Evolutionary conservation across 2,329 filamentous ascomycete genomes (phyloP), one percentile per base, ranked within the genome.

Genomic region (Penicillium sp.): DNA sequence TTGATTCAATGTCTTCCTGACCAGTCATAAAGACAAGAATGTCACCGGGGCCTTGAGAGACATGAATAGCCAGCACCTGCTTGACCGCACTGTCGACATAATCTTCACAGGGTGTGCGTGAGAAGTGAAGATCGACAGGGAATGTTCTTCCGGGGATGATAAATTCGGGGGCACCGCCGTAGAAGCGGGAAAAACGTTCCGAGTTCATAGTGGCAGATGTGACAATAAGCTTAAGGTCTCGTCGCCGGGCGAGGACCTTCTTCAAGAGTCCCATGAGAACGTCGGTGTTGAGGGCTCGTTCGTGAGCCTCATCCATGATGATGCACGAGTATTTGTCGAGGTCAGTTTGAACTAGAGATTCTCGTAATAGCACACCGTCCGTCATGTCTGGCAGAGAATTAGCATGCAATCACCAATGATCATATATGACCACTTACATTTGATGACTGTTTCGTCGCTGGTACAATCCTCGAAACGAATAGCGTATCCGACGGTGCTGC

Each of bases 1-100:
- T 99, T 40, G 89, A 89, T 72, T 99, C 94, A 57, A 99, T 99
- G 68, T 99, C 94, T 75, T 99, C 95, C 72, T 97, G 94, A 10
- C 94, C 94, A 0, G 95, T 99, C 94, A 99, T 99, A 74, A 99
- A 99, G 8, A 99, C 93, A 8, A 99, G 79, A 52, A 99, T 97
- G 74, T 99, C 94, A 11, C 94, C 94, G 0, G 86, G 76, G 0
- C 90, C 90, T 80, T 97, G 95, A 0, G 92, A 96, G 10, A 99
- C 92, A 66, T 99, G 94, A 48, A 99, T 97, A 1, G 92, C 88
- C 44, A 99, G 81, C 38, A 97, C 90, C 73, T 97, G 94, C 69
- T 97, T 94, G 48, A 99, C 94, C 1, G 95, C 91, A 64, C 92
- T 91, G 67, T 99, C 95, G 29, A 99, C 94, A 64, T 99, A 99